Percentiles rank a stretch among this genome's conserved stretches.
phyloP scores from a whole-genome alignment of 495 filamentous ascomycete species.

The Penicillium simplicissimum region DNA sequence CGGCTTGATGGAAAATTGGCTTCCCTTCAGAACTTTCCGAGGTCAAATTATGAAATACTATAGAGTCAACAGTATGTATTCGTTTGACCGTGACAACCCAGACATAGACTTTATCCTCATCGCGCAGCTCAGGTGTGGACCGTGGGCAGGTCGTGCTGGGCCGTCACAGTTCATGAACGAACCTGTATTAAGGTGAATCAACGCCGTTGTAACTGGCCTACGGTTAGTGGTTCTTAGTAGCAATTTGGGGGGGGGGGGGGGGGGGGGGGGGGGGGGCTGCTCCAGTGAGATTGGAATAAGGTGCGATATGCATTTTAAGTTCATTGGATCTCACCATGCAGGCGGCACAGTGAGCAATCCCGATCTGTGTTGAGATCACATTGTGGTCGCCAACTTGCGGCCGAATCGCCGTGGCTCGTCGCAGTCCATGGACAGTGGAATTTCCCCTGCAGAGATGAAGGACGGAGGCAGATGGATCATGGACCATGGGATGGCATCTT shows the following conservation, averaged over 20 bases:
- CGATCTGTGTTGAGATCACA: not conserved
- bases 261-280: too few relatives aligned
- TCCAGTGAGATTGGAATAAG: too few relatives aligned
- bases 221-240: not conserved
- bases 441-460: constrained; percentile 1
- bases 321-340: not conserved
- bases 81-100: not conserved
- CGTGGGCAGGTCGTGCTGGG: not conserved
- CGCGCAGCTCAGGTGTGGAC: too few relatives aligned
- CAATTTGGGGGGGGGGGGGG: not conserved
- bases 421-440: not conserved
- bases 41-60: not conserved
- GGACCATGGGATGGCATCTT: constrained; percentile 3
- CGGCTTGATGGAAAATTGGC: not conserved
- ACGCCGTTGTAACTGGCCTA: not conserved
- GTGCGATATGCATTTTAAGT: too few relatives aligned
- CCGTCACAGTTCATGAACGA: too few relatives aligned
- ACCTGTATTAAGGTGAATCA: not conserved
- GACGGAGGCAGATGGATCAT: not conserved
- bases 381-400: not conserved
- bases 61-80: not conserved
- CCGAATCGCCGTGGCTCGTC: not conserved
- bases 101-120: not conserved
- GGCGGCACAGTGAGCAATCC: not conserved
- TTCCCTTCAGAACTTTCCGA: not conserved